Evolutionary conservation across 495 filamentous ascomycete species (phyloP), one percentile per base, ranked within the genome.

Genomic region (Aspergillus incahuasiensis): DNA sequence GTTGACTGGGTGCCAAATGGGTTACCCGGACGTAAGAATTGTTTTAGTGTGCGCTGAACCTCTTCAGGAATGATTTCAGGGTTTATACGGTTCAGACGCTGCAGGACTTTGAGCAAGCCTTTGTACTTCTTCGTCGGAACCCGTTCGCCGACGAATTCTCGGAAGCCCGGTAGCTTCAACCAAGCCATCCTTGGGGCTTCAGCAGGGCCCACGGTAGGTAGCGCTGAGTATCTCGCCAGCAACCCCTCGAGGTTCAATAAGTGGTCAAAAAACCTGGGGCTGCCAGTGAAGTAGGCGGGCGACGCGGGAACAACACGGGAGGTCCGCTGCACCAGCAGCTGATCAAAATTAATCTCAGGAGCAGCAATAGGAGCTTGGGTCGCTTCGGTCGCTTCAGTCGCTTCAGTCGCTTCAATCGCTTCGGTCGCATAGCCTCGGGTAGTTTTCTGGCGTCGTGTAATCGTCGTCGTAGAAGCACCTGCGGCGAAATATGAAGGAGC

Each of bases 261-360:
- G 66, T 87, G 81, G 70, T 99, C 94, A 73, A 86, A 92, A 78
- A 95, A 97, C 34, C 78, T 75, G 3, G 91, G 88, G 38, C 82
- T 86, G 30, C 85, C 86, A 57, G 90, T 92, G 79, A 97, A 99
- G 74, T 97, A 99, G 44, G 92, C 90, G 2, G 89, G 87, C 7
- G 94, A 96, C 0, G 81, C 78, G 16, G 94, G 94, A 34, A 95
- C 74, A 22, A 95, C 74, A 50, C 94, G 88, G 54, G 88, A 83
- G 47, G 76, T 70, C 22, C 46, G 55, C 15, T 54, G 24, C 11
- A 48, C 20, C 51, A 75, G 68, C 12, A 35, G 2, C 12, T 56
- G 55, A 22, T 50, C 39, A 55, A 78, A 74, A 53, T 80, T 67
- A 60, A 80, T 76, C 58, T 75, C 67, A 6, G 75, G 72, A 8